Base-by-base conservation (phyloP, 768 basidiomycete genomes). In the Coprinopsis strossmayeri region DNA sequence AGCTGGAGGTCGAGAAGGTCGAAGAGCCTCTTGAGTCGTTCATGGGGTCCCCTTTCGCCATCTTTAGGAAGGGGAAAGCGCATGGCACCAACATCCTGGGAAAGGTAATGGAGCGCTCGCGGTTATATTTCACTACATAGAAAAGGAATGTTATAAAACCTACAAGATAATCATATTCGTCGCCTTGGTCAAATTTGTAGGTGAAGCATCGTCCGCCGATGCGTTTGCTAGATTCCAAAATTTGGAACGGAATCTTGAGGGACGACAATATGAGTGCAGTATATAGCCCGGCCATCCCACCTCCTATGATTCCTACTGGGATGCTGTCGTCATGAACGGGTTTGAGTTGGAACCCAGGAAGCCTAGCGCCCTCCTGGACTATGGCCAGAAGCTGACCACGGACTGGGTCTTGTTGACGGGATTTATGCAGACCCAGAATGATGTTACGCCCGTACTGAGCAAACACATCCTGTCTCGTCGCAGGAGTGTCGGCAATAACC, bases 141-240 rank as follows among this genome's bases (percentile, higher is more conserved):
- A 5, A 15, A 35, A n/a, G 21, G 7, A 3, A 13, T 23, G 18
- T 17, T 25, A 24, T 25, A 9, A 24, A n/a, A 55, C 66, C 46
- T 15, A 69, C 67, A 32, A 60, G 71, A 53, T 73, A 71, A 41
- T 72, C 62, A 28, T 68, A 65, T 18, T 53, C 39, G 2, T 50
- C 56, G 49, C 58, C 27, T 28, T 57, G 44, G 1, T 51, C 45
- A 53, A 78, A 77, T 5, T 58, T 59, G 49, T 76, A 58, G 0
- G 76, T 78, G 50, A 55, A 69, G 34, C 74, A 58, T 13, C 73
- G 68, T 23, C 77, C 77, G 1, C 76, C 76, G 26, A 57, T 46
- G 12, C 68, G 69, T 20, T 58, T 55, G 1, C 61, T 58, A 18
- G 68, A 70, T 56, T 77, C 76, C n/a, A 77, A 50, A 34, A 77